Percentiles rank a stretch among this genome's conserved stretches.
Evolutionary conservation across 2,329 filamentous ascomycete genomes (phyloP).

Genomic region (Aspergillus nomiae): DNA sequence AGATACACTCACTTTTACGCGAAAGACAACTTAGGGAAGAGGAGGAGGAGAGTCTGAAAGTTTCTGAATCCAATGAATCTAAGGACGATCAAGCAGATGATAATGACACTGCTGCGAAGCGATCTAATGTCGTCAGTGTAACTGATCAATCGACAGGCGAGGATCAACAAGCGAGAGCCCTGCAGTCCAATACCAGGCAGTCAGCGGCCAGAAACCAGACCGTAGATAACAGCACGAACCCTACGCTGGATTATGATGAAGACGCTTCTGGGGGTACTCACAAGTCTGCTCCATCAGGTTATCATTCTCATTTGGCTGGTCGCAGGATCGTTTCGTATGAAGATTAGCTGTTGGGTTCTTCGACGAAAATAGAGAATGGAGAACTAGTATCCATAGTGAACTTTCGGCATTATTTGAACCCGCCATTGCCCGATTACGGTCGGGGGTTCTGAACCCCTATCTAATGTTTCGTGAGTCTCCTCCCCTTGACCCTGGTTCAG

Average conservation of each 20-base stretch:
- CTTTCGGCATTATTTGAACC: background rate
- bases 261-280: background rate
- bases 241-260: slow-evolving; percentile 52
- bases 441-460: background rate
- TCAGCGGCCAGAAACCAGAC: background rate
- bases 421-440: background rate
- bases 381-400: background rate
- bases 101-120: background rate
- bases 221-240: background rate
- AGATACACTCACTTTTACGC: slow-evolving; percentile 72
- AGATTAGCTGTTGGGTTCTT: slow-evolving; percentile 26
- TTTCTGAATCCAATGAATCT: slow-evolving; percentile 14
- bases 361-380: background rate
- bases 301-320: slow-evolving; percentile 21
- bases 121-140: background rate
- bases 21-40: slow-evolving; percentile 39
- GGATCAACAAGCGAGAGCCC: background rate
- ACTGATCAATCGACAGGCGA: background rate
- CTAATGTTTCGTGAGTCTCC: slow-evolving; percentile 2
- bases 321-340: slow-evolving; percentile 41
- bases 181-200: background rate
- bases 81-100: background rate
- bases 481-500: slow-evolving; percentile 14
- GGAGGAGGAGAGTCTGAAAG: slow-evolving; percentile 24
- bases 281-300: background rate